Evolutionary conservation across 495 filamentous ascomycete genomes (phyloP).

Genomic region (Neurospora sp.): DNA sequence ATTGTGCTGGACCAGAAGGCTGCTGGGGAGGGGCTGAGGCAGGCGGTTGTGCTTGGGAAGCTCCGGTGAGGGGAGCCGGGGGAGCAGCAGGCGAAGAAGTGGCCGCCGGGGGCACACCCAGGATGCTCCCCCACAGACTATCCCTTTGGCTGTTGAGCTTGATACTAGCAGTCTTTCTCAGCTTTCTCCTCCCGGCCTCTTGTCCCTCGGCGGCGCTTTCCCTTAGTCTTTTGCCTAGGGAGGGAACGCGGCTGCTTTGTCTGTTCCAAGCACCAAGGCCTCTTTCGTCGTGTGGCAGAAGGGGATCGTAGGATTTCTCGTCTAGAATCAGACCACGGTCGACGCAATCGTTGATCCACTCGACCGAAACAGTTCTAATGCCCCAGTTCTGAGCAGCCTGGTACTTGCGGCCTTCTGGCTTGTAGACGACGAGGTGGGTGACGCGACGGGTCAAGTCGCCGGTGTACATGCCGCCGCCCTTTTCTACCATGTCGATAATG

Average conservation of each 20-base stretch:
- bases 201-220: conserved; percentile 14
- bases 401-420: conserved; percentile 78
- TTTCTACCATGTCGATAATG: conserved; percentile 48
- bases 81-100: conserved; percentile 3
- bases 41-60: conserved; percentile 1
- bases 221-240: conserved; percentile 28
- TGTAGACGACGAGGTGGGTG: conserved; percentile 75
- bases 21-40: not conserved
- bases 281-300: conserved; percentile 54
- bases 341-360: conserved; percentile 81
- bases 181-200: conserved; percentile 51
- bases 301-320: conserved; percentile 70
- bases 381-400: conserved; percentile 71
- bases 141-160: conserved; percentile 70
- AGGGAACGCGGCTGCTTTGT: conserved; percentile 27
- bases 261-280: conserved; percentile 74
- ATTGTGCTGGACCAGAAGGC: conserved; percentile 5
- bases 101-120: conserved; percentile 29
- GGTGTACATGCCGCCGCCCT: conserved; percentile 70
- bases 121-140: conserved; percentile 80
- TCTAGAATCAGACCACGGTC: conserved; percentile 90
- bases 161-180: conserved; percentile 71
- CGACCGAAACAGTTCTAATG: conserved; percentile 62
- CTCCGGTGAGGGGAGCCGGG: not conserved
- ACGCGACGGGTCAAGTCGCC: conserved; percentile 78